Percentiles rank a stretch among this genome's conserved stretches.
phyloP scores from a whole-genome alignment of 1,284 basidiomycete genomes.

The Hymenochaete sp. region DNA sequence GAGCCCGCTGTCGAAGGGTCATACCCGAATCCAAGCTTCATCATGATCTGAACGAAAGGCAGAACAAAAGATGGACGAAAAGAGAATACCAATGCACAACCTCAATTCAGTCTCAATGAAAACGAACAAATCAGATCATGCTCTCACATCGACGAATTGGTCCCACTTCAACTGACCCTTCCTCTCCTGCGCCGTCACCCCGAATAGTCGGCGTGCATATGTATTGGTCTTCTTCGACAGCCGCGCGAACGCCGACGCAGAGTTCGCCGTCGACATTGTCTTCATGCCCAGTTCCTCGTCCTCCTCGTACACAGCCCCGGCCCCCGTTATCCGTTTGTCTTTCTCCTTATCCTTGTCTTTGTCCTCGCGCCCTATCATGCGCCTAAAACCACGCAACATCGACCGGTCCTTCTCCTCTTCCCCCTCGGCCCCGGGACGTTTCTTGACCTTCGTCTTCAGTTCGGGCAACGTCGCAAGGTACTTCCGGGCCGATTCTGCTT shows the following conservation, averaged over 20 bases:
- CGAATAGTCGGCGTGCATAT: slow-evolving; percentile 57
- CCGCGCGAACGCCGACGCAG: slow-evolving; percentile 45
- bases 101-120: not conserved
- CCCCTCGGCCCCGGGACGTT: slow-evolving; percentile 33
- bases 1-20: slow-evolving; percentile 71
- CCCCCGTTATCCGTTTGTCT: no score
- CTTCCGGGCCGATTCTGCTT: slow-evolving; percentile 59
- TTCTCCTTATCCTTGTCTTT: slow-evolving; percentile 33
- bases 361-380: no score
- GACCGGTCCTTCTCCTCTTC: slow-evolving; percentile 21
- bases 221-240: slow-evolving; percentile 49
- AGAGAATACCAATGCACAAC: no score
- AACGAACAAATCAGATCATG: not conserved
- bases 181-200: slow-evolving; percentile 46
- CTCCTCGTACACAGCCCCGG: no score
- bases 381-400: no score
- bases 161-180: slow-evolving; percentile 69
- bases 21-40: slow-evolving; percentile 65
- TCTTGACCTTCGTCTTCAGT: slow-evolving; percentile 59
- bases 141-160: slow-evolving; percentile 43
- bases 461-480: slow-evolving; percentile 46
- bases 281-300: no score
- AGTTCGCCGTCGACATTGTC: slow-evolving; percentile 28
- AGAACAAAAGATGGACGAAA: no score
- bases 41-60: slow-evolving; percentile 47